These are phyloP conservation scores for Hibiscus mutabilis DNA, from an alignment of 345 rosid genomes.

Conservation along the genomic window DNA sequence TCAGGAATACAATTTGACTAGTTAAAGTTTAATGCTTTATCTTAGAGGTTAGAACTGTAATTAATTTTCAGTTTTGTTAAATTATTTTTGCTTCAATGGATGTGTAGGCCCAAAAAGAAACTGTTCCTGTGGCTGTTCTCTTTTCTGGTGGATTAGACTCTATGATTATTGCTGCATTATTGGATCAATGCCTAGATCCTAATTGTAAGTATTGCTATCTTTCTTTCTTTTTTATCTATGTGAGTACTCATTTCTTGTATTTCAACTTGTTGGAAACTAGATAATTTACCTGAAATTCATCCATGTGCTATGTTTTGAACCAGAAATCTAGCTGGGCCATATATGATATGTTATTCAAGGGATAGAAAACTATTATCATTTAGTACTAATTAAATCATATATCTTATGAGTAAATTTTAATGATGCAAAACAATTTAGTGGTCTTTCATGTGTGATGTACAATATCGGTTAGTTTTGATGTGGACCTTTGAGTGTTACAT, in stretches of 20 bases:
- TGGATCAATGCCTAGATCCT: slow-evolving; percentile 71
- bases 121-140: slow-evolving; percentile 73
- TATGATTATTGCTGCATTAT: slow-evolving; percentile 84
- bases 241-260: background rate
- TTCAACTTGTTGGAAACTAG: background rate
- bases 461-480: background rate
- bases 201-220: slow-evolving; percentile 38
- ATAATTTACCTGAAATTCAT: background rate
- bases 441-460: background rate
- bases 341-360: background rate
- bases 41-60: background rate
- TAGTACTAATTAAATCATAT: background rate
- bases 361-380: background rate
- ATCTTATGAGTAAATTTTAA: background rate
- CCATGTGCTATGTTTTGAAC: background rate
- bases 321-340: background rate
- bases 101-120: slow-evolving; percentile 42
- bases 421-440: background rate
- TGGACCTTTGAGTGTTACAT: background rate
- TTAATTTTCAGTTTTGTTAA: background rate
- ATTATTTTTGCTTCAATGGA: slow-evolving; percentile 11
- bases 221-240: background rate
- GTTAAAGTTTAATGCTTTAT: background rate
- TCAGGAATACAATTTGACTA: background rate
- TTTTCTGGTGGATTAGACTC: slow-evolving; percentile 98